Evolutionary conservation across 345 rosid genomes (phyloP), one percentile per base, ranked within the genome.

Genomic region (Excoecaria cochinchinensis): DNA sequence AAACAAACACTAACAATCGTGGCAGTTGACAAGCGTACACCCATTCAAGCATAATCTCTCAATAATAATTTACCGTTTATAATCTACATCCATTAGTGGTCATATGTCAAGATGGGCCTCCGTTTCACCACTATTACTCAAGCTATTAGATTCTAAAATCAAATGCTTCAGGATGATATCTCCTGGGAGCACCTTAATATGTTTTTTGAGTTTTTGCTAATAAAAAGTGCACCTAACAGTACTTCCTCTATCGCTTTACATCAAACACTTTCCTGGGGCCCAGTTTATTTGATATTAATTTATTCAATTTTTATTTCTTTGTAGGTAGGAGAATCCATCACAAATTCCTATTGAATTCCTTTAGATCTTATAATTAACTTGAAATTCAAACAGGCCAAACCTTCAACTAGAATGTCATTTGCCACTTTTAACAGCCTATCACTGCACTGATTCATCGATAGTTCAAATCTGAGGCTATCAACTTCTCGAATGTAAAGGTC

Each of bases 401-500:
- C 97, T 78, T 84, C 87, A 86, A 90, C 90, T 70, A 95, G 89
- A 86, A 95, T 89, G 75, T 89, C 92, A 70, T 89, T 91, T 19
- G 99, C 98, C 77, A 88, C 76, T 82, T 86, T 86, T 76, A 85
- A 87, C 72, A 95, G 68, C 50, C 75, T 83, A 47, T 89, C 92
- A 70, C 87, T 89, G 85, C 99, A 95, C 61, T 84, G 83, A 69
- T 72, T 86, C 88, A 91, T 91, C 66, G 99, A 93, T 40, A 95
- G 85, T 83, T 95, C 99, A 78, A 95, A 95, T 84, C 97, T 90
- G 70, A 95, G 91, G 80, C 92, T 89, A 82, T 92, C 99, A 76
- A 90, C 85, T 83, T 92, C 99, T 75, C 97, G 83, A 70, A 90
- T 88, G 82, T 92, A 92, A 59, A 95, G 85, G 87, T 95, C 99